phyloP scores from a whole-genome alignment of 768 basidiomycete species.

The Rhodotorula diobovata region DNA sequence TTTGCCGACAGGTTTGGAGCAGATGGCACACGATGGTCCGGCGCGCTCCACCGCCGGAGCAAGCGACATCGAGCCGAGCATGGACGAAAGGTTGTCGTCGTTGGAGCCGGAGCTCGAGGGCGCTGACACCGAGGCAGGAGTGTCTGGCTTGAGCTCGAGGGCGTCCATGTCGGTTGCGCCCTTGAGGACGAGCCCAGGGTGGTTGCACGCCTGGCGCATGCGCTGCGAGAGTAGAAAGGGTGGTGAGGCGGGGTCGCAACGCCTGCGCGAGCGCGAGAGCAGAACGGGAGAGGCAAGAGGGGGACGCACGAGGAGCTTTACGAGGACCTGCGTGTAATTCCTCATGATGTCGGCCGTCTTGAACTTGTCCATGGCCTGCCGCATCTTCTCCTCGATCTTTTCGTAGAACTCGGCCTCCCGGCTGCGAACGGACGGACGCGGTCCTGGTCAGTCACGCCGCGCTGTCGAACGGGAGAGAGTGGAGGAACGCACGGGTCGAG shows the following conservation, averaged over 20 bases:
- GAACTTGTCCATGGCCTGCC: slow-evolving; percentile 59
- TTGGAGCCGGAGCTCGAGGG: slow-evolving; percentile 47
- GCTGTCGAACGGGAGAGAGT: not conserved
- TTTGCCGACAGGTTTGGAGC: slow-evolving; percentile 1
- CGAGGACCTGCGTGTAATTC: slow-evolving; percentile 49
- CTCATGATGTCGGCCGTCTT: slow-evolving; percentile 52
- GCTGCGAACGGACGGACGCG: not conserved
- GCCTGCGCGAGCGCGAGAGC: too few relatives aligned
- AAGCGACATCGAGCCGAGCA: slow-evolving; percentile 60
- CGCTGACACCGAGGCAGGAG: slow-evolving; percentile 49
- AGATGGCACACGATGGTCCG: slow-evolving; percentile 35
- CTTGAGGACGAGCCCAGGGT: slow-evolving; percentile 33
- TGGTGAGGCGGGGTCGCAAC: too few relatives aligned
- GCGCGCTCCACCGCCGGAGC: slow-evolving; percentile 66
- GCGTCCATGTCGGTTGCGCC: slow-evolving; percentile 52
- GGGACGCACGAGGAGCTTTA: slow-evolving; percentile 42
- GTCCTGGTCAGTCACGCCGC: not conserved
- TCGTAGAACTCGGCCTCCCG: slow-evolving; percentile 76
- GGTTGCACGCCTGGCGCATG: slow-evolving; percentile 72
- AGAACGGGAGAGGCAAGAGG: too few relatives aligned
- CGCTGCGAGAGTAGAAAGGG: slow-evolving; percentile 55
- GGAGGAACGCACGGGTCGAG: slow-evolving; percentile 49
- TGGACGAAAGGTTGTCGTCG: slow-evolving; percentile 62
- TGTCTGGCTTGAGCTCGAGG: slow-evolving; percentile 51
- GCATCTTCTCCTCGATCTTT: slow-evolving; percentile 56